phyloP scores from a whole-genome alignment of 371 early-diverging fungal species.

The Syncephalis fuscata region DNA sequence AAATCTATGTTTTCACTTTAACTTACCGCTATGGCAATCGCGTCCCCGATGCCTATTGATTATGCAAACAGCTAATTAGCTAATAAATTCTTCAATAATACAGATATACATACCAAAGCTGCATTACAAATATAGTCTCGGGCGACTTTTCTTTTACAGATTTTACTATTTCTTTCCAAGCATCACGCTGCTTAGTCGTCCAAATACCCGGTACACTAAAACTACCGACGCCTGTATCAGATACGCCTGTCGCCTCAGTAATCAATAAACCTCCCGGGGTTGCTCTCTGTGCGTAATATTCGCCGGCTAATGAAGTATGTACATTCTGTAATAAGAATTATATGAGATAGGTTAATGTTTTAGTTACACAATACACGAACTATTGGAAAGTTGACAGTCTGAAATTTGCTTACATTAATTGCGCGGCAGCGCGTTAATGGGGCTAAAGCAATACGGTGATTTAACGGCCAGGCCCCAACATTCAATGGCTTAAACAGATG shows the following conservation, averaged over 20 bases:
- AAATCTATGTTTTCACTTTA: no score
- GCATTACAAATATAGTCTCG: no score
- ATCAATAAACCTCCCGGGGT: slow-evolving; percentile 22
- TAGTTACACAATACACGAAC: no score
- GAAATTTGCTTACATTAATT: neutral
- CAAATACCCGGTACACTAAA: slow-evolving; percentile 11
- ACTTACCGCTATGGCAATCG: no score
- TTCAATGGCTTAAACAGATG: slow-evolving; percentile 11
- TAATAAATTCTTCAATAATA: no score
- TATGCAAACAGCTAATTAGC: no score
- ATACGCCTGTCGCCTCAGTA: slow-evolving; percentile 4
- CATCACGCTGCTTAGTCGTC: slow-evolving; percentile 16
- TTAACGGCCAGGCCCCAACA: slow-evolving; percentile 10
- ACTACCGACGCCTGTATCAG: slow-evolving; percentile 11
- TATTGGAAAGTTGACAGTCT: no score
- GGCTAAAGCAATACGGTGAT: slow-evolving; percentile 29
- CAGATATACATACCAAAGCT: no score
- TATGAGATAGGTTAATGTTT: no score
- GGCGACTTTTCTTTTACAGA: no score
- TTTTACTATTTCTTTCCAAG: slow-evolving; percentile 17
- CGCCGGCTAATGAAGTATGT: neutral
- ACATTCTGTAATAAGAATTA: neutral
- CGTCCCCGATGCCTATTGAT: no score
- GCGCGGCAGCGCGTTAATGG: slow-evolving; percentile 25
- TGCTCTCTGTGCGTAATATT: slow-evolving; percentile 36